Conservation (phyloP, 176 grass and related monocot genomes). For the Hordeum marinum region DNA sequence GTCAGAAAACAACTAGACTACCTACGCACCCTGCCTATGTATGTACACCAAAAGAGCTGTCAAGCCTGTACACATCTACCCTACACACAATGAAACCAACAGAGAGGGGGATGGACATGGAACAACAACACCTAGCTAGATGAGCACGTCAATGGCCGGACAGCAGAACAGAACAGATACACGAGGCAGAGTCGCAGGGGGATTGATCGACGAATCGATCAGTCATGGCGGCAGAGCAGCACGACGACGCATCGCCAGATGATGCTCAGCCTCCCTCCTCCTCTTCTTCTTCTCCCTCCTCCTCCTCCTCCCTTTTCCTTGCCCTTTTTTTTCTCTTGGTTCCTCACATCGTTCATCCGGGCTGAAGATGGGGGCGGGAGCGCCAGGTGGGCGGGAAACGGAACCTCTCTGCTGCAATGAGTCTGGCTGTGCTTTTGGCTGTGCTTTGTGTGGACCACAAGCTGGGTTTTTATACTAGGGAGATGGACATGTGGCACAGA, state of each 20-base stretch:
- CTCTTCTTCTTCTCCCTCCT: neutral
- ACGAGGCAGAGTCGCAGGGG: neutral
- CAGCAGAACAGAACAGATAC: neutral
- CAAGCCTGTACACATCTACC: neutral
- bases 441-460: constrained; percentile 8
- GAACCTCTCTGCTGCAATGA: neutral
- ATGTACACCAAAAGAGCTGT: neutral
- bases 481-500: neutral
- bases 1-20: constrained; percentile 5
- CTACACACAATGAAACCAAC: neutral
- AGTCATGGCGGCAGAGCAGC: constrained; percentile 69
- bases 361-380: neutral
- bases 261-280: constrained; percentile 15
- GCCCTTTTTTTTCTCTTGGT: constrained; percentile 25
- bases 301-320: neutral
- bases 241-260: constrained; percentile 61
- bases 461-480: constrained; percentile 32
- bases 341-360: constrained; percentile 40
- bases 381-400: neutral
- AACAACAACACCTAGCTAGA: constrained; percentile 6
- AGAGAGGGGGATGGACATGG: neutral
- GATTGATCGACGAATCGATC: neutral
- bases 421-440: constrained; percentile 29
- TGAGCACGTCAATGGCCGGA: neutral
- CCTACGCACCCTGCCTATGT: neutral